A percentile compares a stretch with the other conserved stretches of the same genome.
phyloP scores from a whole-genome alignment of 768 basidiomycete genomes.

The Suillus brevipes region DNA sequence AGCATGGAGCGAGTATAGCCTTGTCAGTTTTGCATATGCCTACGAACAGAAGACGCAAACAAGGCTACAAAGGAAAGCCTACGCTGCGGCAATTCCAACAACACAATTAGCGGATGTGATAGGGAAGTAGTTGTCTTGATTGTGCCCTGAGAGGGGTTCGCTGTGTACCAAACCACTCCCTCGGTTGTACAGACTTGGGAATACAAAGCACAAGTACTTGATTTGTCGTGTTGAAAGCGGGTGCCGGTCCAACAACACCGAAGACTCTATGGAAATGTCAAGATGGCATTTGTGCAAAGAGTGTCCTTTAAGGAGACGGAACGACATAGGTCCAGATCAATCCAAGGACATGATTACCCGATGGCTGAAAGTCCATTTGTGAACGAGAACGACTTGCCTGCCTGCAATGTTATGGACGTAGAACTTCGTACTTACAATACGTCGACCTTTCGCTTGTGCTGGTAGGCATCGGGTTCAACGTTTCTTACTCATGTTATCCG shows the following conservation, averaged over 20 bases:
- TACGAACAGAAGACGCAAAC: slow-evolving; percentile 58
- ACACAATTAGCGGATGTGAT: slow-evolving; percentile 47
- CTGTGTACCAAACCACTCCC: not conserved
- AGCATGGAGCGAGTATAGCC: slow-evolving; percentile 43
- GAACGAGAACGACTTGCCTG: too few relatives aligned
- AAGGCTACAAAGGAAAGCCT: slow-evolving; percentile 48
- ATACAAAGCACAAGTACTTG: not conserved
- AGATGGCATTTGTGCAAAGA: not conserved
- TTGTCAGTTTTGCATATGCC: slow-evolving; percentile 44
- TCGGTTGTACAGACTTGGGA: not conserved
- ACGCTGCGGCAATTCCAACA: slow-evolving; percentile 53
- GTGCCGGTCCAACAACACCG: not conserved
- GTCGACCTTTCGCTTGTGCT: too few relatives aligned
- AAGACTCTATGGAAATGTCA: not conserved
- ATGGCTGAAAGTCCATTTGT: too few relatives aligned
- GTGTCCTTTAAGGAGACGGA: not conserved
- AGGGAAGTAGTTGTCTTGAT: not conserved
- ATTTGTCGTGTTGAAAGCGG: not conserved
- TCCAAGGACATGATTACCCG: too few relatives aligned
- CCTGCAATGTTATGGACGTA: too few relatives aligned
- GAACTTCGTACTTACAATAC: too few relatives aligned
- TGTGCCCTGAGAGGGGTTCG: not conserved
- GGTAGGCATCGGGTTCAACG: too few relatives aligned
- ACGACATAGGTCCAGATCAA: too few relatives aligned
- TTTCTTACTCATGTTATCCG: too few relatives aligned